phyloP scores from a whole-genome alignment of 352 stramenopile genomes.

The Globisporangium mamillatum region DNA sequence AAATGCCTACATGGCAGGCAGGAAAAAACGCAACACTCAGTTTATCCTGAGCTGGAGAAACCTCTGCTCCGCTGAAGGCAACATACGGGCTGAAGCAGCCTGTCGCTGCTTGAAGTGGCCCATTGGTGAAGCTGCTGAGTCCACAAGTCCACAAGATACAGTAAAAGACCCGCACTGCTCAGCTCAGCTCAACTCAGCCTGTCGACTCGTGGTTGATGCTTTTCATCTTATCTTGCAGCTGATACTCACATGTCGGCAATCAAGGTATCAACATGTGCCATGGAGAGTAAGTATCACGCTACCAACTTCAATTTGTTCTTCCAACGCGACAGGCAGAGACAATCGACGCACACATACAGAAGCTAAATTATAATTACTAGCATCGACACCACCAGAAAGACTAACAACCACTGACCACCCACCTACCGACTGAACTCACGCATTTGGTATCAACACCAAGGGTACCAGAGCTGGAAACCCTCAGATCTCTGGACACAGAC shows the following conservation, averaged over 20 bases:
- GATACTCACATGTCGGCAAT: not conserved
- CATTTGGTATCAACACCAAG: not conserved
- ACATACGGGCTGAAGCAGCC: not conserved
- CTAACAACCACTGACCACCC: not conserved
- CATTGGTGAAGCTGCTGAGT: not conserved
- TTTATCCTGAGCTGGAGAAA: not conserved
- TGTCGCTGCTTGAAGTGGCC: not conserved
- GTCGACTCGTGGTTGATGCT: not conserved
- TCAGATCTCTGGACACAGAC: not conserved
- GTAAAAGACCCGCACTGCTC: not conserved
- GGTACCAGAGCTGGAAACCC: not conserved
- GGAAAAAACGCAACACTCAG: not conserved
- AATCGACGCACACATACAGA: not conserved
- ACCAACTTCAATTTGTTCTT: not conserved
- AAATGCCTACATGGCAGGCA: not conserved
- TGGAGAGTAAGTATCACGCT: not conserved
- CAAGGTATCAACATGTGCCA: not conserved
- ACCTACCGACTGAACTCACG: not conserved
- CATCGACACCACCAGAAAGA: not conserved
- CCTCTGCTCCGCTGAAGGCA: not conserved
- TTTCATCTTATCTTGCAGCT: no score
- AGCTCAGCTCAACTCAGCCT: not conserved
- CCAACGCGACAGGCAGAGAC: not conserved
- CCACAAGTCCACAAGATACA: no score
- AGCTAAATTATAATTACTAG: not conserved